Percentiles rank a stretch among this genome's conserved stretches.
These are phyloP conservation scores for Tricholoma flavovirens DNA, from an alignment of 768 basidiomycete species.

Conservation along the genomic window DNA sequence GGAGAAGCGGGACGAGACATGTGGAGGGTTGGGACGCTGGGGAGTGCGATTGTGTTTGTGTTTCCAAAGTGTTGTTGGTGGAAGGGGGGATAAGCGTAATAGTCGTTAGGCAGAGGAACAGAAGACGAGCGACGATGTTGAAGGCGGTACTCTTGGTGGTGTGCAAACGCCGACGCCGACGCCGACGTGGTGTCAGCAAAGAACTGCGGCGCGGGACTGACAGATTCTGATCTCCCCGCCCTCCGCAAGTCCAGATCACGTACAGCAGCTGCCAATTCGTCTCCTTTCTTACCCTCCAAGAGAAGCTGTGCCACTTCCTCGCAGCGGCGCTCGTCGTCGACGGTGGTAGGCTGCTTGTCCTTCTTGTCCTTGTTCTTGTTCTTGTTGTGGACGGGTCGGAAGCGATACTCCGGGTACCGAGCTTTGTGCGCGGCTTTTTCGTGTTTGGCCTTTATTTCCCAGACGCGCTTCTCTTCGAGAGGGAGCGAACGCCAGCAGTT, in stretches of 20 bases:
- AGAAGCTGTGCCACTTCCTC: conserved; percentile 61
- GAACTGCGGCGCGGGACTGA: neutral
- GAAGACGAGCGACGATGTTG: conserved; percentile 54
- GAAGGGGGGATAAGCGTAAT: conserved; percentile 12
- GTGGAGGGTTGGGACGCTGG: conserved; percentile 35
- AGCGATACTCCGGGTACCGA: conserved; percentile 62
- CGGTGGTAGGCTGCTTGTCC: conserved; percentile 34
- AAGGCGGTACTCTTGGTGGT: too few species aligned
- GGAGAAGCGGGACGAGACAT: conserved; percentile 20
- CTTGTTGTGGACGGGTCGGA: conserved; percentile 51
- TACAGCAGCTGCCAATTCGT: conserved; percentile 57
- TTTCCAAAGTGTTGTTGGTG: neutral
- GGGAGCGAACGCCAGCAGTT: conserved; percentile 73
- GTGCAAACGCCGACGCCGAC: too few species aligned
- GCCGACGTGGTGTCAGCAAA: too few species aligned
- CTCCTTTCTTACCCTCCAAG: conserved; percentile 65
- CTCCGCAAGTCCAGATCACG: conserved; percentile 41
- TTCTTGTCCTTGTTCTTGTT: conserved; percentile 36
- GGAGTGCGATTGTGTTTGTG: conserved; percentile 37
- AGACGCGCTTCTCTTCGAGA: conserved; percentile 61
- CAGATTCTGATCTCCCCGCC: neutral
- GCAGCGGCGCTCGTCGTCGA: conserved; percentile 61
- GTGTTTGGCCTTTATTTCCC: conserved; percentile 68
- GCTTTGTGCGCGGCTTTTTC: conserved; percentile 70
- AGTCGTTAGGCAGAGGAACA: conserved; percentile 51